Conservation (phyloP, 2,329 filamentous ascomycete species). For the Xylaria sp. region DNA sequence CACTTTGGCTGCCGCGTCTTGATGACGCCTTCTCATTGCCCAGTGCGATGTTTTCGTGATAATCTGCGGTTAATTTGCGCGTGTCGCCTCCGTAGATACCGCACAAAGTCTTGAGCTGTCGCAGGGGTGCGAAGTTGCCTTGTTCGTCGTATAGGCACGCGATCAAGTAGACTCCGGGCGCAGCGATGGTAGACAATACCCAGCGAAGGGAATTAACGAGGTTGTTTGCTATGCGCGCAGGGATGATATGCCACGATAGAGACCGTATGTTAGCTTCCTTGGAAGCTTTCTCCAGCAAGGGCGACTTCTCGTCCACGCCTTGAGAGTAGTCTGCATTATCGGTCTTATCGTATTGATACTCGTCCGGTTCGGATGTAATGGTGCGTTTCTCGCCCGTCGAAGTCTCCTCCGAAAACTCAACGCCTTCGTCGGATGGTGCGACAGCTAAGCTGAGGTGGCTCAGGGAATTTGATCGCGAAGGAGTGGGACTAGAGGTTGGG, state of each 20-base stretch:
- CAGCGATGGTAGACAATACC: slow-evolving; percentile 75
- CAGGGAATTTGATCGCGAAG: slow-evolving; percentile 64
- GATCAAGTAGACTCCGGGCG: slow-evolving; percentile 80
- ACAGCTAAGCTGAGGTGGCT: slow-evolving; percentile 54
- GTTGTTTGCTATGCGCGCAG: slow-evolving; percentile 70
- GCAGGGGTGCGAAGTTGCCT: slow-evolving; percentile 76
- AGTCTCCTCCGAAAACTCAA: slow-evolving; percentile 38
- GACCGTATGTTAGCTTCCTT: slow-evolving; percentile 42
- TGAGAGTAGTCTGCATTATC: slow-evolving; percentile 36
- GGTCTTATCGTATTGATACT: slow-evolving; percentile 39
- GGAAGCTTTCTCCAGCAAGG: slow-evolving; percentile 56
- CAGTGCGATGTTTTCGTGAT: slow-evolving; percentile 36
- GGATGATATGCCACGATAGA: slow-evolving; percentile 58
- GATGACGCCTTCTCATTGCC: slow-evolving; percentile 36
- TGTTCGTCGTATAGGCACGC: slow-evolving; percentile 82
- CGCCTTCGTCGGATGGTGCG: slow-evolving; percentile 42
- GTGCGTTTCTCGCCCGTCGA: slow-evolving; percentile 30
- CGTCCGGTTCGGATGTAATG: slow-evolving; percentile 40
- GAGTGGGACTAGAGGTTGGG: slow-evolving; percentile 57
- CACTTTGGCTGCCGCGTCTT: slow-evolving; percentile 31
- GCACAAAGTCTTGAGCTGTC: slow-evolving; percentile 70
- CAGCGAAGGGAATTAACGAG: slow-evolving; percentile 77
- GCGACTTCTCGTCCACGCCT: slow-evolving; percentile 66
- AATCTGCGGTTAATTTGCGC: slow-evolving; percentile 53
- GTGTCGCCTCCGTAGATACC: slow-evolving; percentile 46